Percentiles rank a stretch among this genome's conserved stretches.
Conservation (phyloP, 1,284 basidiomycete genomes). For the Marasmius fiardii region DNA sequence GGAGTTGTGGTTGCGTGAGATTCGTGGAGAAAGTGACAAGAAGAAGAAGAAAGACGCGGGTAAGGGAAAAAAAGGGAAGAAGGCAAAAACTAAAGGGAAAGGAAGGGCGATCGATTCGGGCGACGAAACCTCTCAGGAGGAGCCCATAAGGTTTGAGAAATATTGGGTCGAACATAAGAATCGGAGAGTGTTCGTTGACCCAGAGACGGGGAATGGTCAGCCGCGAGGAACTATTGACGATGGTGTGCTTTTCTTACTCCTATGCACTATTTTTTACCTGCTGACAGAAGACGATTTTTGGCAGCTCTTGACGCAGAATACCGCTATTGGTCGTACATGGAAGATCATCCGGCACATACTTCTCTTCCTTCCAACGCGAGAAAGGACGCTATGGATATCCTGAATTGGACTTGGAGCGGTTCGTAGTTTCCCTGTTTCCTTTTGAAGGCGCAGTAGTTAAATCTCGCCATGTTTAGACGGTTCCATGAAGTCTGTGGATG, state of each 20-base stretch:
- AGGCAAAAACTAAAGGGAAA: constrained; percentile 8
- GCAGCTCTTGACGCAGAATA: constrained; percentile 67
- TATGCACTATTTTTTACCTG: constrained; percentile 13
- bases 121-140: constrained; percentile 12
- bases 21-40: constrained; percentile 18
- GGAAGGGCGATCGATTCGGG: background rate
- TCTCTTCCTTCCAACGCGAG: constrained; percentile 47
- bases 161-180: constrained; percentile 66
- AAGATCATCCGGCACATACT: constrained; percentile 68
- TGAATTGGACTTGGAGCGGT: constrained; percentile 77
- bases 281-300: background rate
- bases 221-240: constrained; percentile 41
- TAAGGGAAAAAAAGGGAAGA: constrained; percentile 26
- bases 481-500: constrained; percentile 53
- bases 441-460: background rate
- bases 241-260: constrained; percentile 38
- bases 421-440: constrained; percentile 14
- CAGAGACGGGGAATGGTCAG: constrained; percentile 21
- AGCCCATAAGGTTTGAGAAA: constrained; percentile 33
- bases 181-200: constrained; percentile 47
- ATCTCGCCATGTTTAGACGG: constrained; percentile 42
- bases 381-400: constrained; percentile 62
- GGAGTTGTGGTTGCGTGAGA: constrained; percentile 54
- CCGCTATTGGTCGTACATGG: constrained; percentile 74
- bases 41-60: constrained; percentile 16